Conservation (phyloP, 495 filamentous ascomycete species). For the Penicillium longicatenatum region DNA sequence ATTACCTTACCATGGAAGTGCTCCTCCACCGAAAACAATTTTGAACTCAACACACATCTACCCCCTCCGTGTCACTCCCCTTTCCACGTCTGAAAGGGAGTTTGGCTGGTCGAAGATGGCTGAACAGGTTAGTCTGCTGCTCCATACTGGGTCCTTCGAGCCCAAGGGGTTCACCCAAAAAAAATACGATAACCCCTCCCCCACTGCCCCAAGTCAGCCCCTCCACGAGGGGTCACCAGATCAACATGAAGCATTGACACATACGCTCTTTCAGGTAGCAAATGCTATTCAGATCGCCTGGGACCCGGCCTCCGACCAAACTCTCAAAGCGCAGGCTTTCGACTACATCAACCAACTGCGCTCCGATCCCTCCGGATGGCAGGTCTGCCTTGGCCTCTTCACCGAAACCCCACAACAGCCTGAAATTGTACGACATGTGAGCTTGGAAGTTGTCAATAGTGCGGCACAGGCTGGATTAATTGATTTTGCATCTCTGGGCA, state of each 20-base stretch:
- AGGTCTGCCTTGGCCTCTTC: conserved; percentile 83
- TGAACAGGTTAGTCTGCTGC: conserved; percentile 45
- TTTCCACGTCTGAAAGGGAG: conserved; percentile 39
- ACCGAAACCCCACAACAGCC: conserved; percentile 73
- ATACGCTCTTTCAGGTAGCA: conserved; percentile 62
- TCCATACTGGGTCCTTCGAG: neutral
- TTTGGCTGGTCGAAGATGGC: conserved; percentile 52
- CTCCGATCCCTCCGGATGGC: conserved; percentile 77
- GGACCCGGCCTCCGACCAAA: conserved; percentile 70
- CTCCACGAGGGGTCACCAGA: conserved; percentile 21
- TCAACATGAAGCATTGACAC: conserved; percentile 19
- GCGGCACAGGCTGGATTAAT: conserved; percentile 75
- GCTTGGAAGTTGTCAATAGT: conserved; percentile 89
- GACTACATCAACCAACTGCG: conserved; percentile 84
- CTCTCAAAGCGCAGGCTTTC: conserved; percentile 81
- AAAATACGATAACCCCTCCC: conserved; percentile 25
- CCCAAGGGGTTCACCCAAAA: conserved; percentile 1
- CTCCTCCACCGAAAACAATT: conserved; percentile 36
- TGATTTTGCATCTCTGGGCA: conserved; percentile 63
- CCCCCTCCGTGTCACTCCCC: conserved; percentile 18
- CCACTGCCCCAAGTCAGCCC: conserved; percentile 25
- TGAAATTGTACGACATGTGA: conserved; percentile 84
- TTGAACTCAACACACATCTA: conserved; percentile 29
- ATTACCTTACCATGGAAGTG: conserved; percentile 31
- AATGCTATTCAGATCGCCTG: conserved; percentile 90